phyloP scores from a whole-genome alignment of 2,329 filamentous ascomycete genomes.

The Epicoccum sorghinum region DNA sequence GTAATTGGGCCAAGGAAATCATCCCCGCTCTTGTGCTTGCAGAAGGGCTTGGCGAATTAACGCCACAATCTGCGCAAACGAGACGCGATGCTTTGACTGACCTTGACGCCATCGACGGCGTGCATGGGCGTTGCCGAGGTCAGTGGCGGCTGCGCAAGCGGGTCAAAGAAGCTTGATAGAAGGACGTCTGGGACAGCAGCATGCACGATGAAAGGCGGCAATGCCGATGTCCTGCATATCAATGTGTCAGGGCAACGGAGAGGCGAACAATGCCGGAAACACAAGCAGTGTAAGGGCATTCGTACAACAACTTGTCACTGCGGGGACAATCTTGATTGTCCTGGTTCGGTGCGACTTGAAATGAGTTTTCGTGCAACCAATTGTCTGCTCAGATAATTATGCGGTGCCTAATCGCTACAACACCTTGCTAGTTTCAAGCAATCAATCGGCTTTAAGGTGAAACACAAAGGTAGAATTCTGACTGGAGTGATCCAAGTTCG shows the following conservation, averaged over 20 bases:
- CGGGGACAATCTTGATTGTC: neutral
- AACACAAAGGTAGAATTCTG: no score
- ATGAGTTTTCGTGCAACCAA: no score
- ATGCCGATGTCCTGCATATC: constrained; percentile 3
- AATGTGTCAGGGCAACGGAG: neutral
- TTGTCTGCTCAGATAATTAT: no score
- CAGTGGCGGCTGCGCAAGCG: constrained; percentile 7
- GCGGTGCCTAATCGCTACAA: no score
- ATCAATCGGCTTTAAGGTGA: no score
- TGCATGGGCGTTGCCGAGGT: constrained; percentile 7
- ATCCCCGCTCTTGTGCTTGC: constrained; percentile 11
- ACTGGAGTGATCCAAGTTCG: no score
- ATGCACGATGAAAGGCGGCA: neutral
- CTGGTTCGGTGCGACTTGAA: neutral
- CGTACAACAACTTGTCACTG: neutral
- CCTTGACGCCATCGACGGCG: neutral
- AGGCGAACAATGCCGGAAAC: neutral
- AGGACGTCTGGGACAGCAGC: neutral
- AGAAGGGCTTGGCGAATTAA: constrained; percentile 5
- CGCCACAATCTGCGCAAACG: constrained; percentile 25
- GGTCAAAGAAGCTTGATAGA: constrained; percentile 8
- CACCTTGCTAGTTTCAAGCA: no score
- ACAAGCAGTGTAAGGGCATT: neutral
- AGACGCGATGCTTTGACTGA: constrained; percentile 8
- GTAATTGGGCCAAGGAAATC: constrained; percentile 21